Evolutionary conservation across 352 stramenopile species (phyloP), one percentile per base, ranked within the genome.

Genomic region (Pythium sukuiense): DNA sequence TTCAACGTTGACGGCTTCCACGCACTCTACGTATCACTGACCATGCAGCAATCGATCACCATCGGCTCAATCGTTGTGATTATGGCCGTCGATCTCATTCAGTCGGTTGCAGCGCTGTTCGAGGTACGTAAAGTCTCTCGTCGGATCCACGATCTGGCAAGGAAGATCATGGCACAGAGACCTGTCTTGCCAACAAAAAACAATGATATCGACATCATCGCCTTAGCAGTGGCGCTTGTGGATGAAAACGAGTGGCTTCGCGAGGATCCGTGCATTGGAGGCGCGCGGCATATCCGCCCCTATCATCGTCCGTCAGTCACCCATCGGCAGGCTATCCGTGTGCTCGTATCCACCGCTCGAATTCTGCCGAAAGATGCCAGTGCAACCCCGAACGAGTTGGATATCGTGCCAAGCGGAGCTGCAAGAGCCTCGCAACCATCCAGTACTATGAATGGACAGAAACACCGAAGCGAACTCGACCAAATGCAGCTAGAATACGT

Each of bases 1-100:
- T 73, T 79, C 61, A 79, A 76, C 29, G 60, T 71, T 6, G 72
- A 76, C 30, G 48, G 73, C 18, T 62, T 79, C 18, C 69, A 72
- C 45, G 69, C 69, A 1, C 35, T 79, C 27, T 79, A 73, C 37
- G 55, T 73, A 16, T 72, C 69, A 7, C 73, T 74, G 29, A 72
- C 60, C 12, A 72, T 79, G 72, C 65, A 76, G 41, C 71, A 76
- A 30, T 59, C 73, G 16, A 52, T 67, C 6, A 71, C 69, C 1
- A 8, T 63, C 8, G 53, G 27, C 9, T 59, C 60, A 24, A 35
- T 54, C 2, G 5, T 49, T 1, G 27, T 61, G 11, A 29, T 67
- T 8, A 67, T 56, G 37, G 18, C 45, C 30, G 45, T 59, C 7
- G 52, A 67, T 27, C 3, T 67, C 5, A 11, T 56, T 1, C 60